phyloP scores from a whole-genome alignment of 1,284 basidiomycete species.

The Ustilago esculenta region DNA sequence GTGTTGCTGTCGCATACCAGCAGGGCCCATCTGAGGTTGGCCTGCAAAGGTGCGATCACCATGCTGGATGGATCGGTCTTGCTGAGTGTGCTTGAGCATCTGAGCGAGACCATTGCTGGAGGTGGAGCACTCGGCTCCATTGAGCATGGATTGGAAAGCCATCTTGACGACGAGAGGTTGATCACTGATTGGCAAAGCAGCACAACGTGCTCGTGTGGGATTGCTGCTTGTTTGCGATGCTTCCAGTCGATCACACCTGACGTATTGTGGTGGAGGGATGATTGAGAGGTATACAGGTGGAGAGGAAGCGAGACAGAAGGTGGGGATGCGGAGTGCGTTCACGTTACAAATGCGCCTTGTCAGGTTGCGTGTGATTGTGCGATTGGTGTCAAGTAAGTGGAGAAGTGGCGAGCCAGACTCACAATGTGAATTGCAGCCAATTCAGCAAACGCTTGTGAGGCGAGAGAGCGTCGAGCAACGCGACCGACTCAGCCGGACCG shows the following conservation, averaged over 20 bases:
- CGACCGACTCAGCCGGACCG: conserved; percentile 9
- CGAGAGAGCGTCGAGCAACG: too few species aligned
- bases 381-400: conserved; percentile 2
- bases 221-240: too few species aligned
- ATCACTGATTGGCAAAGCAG: not conserved
- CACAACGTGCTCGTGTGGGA: too few species aligned
- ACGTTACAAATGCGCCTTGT: too few species aligned
- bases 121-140: conserved; percentile 87
- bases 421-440: too few species aligned
- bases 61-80: conserved; percentile 83
- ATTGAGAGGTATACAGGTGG: too few species aligned
- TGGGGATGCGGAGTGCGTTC: not conserved
- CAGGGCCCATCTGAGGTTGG: conserved; percentile 30
- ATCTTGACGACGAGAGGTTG: conserved; percentile 35
- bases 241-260: too few species aligned
- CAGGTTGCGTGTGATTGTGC: conserved; percentile 15
- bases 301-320: not conserved
- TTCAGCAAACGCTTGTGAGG: too few species aligned
- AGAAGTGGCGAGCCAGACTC: not conserved
- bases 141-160: conserved; percentile 75
- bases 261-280: too few species aligned
- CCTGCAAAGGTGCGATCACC: conserved; percentile 55
- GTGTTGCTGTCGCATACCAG: conserved; percentile 43
- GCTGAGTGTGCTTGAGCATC: conserved; percentile 89
- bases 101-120: conserved; percentile 87